Percentiles rank a stretch among this genome's conserved stretches.
Evolutionary conservation across 768 basidiomycete species (phyloP).

Genomic region (Pleurotus djamor): DNA sequence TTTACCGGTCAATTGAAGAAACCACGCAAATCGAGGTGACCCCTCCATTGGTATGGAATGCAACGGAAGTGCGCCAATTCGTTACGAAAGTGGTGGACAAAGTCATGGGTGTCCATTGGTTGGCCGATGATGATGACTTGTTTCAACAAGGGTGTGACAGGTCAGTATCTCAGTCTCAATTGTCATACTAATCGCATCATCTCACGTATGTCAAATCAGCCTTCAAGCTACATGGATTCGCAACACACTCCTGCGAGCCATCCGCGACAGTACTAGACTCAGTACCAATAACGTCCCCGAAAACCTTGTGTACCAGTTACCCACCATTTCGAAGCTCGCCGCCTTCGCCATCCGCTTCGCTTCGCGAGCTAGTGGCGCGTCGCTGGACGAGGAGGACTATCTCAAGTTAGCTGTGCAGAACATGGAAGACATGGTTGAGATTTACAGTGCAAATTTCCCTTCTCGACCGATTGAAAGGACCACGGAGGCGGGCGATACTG

Average conservation of each 20-base stretch:
- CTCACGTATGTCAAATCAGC: background rate
- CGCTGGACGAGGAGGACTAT: background rate
- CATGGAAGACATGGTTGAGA: conserved; percentile 15
- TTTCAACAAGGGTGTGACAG: conserved; percentile 35
- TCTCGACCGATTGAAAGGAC: background rate
- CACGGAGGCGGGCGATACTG: background rate
- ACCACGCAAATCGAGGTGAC: conserved; percentile 19
- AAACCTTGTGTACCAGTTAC: conserved; percentile 6
- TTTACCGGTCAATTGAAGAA: conserved; percentile 29
- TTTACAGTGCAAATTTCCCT: conserved; percentile 7
- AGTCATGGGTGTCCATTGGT: conserved; percentile 19
- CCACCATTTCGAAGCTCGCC: background rate
- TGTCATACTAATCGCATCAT: background rate
- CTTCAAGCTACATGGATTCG: conserved; percentile 7
- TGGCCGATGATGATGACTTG: conserved; percentile 27
- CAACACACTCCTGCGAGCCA: conserved; percentile 1
- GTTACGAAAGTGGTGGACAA: conserved; percentile 27
- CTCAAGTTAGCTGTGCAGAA: background rate
- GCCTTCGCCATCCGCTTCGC: background rate
- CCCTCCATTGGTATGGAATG: conserved; percentile 23
- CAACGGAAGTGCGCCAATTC: conserved; percentile 20
- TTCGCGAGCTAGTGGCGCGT: background rate
- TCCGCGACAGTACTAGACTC: background rate
- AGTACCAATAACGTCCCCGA: conserved; percentile 13
- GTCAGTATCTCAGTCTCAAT: conserved; percentile 9